Conservation (phyloP, 2,329 filamentous ascomycete species). For the Penicillium polonicum region DNA sequence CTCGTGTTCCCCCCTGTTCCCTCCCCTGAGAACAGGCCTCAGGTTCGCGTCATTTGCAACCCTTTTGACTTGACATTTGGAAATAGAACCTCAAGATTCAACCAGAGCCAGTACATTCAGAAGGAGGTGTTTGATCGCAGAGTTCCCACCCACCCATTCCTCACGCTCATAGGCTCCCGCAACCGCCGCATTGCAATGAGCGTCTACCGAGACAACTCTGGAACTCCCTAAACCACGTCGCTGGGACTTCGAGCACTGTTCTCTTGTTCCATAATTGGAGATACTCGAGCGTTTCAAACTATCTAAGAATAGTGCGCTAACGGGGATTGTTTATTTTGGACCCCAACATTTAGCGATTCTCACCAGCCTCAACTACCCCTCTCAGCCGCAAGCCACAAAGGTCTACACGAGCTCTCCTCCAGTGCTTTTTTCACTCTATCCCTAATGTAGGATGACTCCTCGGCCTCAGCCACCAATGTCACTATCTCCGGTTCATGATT, state of each 20-base stretch:
- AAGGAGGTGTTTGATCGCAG: conserved; percentile 3
- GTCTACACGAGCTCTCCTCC: neutral
- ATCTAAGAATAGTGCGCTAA: conserved; percentile 8
- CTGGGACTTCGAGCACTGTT: neutral
- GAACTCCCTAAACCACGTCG: conserved; percentile 6
- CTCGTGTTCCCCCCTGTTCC: conserved; percentile 12
- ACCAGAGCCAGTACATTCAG: conserved; percentile 4
- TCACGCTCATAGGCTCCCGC: conserved; percentile 14
- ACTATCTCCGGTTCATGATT: conserved; percentile 13
- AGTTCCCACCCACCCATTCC: neutral
- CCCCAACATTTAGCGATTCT: neutral
- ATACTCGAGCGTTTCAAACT: neutral
- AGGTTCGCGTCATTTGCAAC: conserved; percentile 13
- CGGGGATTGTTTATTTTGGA: neutral
- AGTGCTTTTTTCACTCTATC: neutral
- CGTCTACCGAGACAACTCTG: conserved; percentile 19
- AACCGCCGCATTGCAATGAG: conserved; percentile 15
- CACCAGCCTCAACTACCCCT: neutral
- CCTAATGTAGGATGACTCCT: conserved; percentile 1
- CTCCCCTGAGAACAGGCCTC: conserved; percentile 3
- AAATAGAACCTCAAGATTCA: conserved; percentile 11
- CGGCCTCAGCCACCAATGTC: conserved; percentile 17
- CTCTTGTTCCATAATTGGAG: conserved; percentile 10
- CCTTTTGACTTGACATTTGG: neutral
- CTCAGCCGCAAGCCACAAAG: conserved; percentile 20